Conservation (phyloP, 495 filamentous ascomycete species). For the Tuber borchii region DNA sequence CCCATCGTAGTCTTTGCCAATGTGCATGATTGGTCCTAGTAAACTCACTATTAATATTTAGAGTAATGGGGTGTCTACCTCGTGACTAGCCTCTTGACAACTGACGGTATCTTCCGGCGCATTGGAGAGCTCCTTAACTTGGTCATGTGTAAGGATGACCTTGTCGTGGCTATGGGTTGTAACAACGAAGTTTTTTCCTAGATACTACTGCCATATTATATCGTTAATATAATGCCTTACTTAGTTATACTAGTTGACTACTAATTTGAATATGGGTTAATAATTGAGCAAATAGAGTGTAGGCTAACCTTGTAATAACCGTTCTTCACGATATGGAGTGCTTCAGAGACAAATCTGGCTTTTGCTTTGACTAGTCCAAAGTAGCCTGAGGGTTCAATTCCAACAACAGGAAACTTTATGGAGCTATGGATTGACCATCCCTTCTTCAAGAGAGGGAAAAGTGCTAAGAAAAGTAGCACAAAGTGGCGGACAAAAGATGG, state of each 20-base stretch:
- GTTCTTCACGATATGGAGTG: background rate
- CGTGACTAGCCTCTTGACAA: too few species aligned
- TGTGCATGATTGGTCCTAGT: background rate
- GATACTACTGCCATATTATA: too few species aligned
- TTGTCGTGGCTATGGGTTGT: background rate
- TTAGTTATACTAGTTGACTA: too few species aligned
- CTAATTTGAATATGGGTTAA: background rate
- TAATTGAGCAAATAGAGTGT: too few species aligned
- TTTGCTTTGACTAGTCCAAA: background rate
- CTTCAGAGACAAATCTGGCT: background rate
- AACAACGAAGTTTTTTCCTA: background rate
- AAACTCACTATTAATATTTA: background rate
- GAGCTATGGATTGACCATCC: too few species aligned
- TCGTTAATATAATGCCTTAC: background rate
- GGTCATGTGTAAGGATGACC: background rate
- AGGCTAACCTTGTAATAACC: background rate
- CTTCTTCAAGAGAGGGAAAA: background rate
- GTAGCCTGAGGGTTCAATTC: too few species aligned
- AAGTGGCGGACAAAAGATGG: background rate
- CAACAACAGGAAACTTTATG: too few species aligned
- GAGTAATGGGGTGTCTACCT: background rate
- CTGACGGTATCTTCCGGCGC: background rate
- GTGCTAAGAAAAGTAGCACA: background rate
- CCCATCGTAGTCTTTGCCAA: background rate
- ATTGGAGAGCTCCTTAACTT: background rate